Evolutionary conservation across 768 basidiomycete genomes (phyloP), one percentile per base, ranked within the genome.

Genomic region (Podaxis mareebaensis): DNA sequence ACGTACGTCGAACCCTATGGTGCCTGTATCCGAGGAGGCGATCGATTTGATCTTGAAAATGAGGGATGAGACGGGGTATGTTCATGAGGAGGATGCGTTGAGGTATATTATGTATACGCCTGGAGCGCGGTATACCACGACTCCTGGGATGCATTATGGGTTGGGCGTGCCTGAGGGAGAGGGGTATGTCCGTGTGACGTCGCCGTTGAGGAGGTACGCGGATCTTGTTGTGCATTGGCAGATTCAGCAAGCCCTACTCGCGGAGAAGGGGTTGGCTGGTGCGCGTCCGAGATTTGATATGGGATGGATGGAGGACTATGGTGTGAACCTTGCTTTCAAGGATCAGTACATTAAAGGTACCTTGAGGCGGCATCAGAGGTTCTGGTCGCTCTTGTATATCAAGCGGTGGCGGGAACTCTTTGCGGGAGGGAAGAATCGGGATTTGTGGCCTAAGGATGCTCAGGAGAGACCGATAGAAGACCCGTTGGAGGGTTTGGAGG

Each of bases 211-310:
- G 46, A 86, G 97, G 49, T 97, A 86, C 73, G 75, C 77, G 39
- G 97, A 99, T 74, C 73, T 97, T 61, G 73, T 95, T 12, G 77
- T 79, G 10, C 97, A 99, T 76, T 99, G 95, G 94, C 96, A 99
- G 73, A 86, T 99, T 75, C 96, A 97, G 70, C 78, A 88, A 55
- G 84, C 83, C 4, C 74, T 99, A 11, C 76, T 90, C 6, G 73
- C 78, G 15, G 66, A 73, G 2, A 68, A 73, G 4, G 74, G 78
- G 0, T 59, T 71, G 13, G 60, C 65, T 13, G 49, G 12, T 17
- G 1, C 38, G 5, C 69, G 71, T 1, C 76, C 81, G 3, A 72
- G 80, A 3, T 88, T 91, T 68, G 76, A 77, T 33, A 53, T 67
- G 2, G 74, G 77, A 33, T 82, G 81, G 73, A 67, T 93, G 69